phyloP scores from a whole-genome alignment of 2,329 filamentous ascomycete genomes.

The Pseudohalonectria lignicola region DNA sequence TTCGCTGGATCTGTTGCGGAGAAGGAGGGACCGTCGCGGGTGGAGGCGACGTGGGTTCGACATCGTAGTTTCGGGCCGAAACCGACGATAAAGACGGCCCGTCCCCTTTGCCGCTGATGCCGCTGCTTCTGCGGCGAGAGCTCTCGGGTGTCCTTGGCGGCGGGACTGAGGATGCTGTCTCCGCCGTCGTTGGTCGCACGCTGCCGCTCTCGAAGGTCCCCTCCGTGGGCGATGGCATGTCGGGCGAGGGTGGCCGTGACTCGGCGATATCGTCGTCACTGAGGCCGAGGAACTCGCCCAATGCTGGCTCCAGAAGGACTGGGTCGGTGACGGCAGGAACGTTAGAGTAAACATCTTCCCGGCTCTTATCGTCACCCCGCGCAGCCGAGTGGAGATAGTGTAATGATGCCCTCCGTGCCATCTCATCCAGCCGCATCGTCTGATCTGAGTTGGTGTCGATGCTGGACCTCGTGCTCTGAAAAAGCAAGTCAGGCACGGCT shows the following conservation, averaged over 20 bases:
- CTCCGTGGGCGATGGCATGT: too few species aligned
- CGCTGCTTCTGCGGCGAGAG: conserved; percentile 2
- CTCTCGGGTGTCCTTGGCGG: conserved; percentile 3
- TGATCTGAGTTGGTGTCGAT: too few species aligned
- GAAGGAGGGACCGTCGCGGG: conserved; percentile 29
- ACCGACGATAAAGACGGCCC: not conserved
- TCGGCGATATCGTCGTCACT: conserved; percentile 50
- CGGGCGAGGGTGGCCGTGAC: too few species aligned
- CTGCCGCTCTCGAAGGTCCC: not conserved
- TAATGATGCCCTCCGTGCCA: too few species aligned
- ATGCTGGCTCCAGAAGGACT: conserved; percentile 36
- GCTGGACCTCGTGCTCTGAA: too few species aligned
- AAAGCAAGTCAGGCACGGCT: conserved; percentile 4
- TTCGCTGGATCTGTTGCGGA: conserved; percentile 24
- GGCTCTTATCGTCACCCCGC: too few species aligned
- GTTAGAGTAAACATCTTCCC: not conserved
- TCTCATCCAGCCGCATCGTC: too few species aligned
- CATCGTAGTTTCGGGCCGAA: conserved; percentile 1
- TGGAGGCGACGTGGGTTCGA: not conserved
- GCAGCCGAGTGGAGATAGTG: too few species aligned
- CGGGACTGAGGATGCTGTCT: not conserved
- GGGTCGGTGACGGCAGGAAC: conserved; percentile 12
- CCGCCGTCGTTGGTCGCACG: too few species aligned
- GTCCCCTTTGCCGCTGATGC: too few species aligned
- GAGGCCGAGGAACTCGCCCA: conserved; percentile 41